Evolutionary conservation across 2,329 filamentous ascomycete species (phyloP), one percentile per base, ranked within the genome.

Genomic region (Cladosporium sp.): DNA sequence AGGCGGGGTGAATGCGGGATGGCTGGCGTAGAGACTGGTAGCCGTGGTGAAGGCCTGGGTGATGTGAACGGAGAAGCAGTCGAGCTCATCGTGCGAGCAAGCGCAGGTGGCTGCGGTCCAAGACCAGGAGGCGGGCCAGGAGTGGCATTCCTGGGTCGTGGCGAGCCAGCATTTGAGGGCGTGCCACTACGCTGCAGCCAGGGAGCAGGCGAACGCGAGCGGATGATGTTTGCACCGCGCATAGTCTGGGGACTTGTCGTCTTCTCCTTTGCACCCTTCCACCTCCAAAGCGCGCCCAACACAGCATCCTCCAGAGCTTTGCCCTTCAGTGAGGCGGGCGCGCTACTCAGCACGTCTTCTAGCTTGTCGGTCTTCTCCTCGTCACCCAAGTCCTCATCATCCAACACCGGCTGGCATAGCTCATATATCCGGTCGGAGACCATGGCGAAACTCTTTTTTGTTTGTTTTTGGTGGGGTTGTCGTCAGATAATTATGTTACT

Each of bases 351-450:
- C 62, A 97, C 84, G 70, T 93, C 91, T 80, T 97, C 93, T 62
- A 97, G 84, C 80, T 87, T 91, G 79, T 98, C 94, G 58, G 91
- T 94, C 83, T 95, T 96, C 75, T 97, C 94, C 80, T 99, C 95
- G 69, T 98, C 95, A 73, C 96, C 92, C 68, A 97, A 84, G 64
- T 85, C 84, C 66, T 88, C 81, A 80, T 97, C 90, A 81, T 95
- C 89, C 69, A 99, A 86, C 75, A 97, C 87, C 62, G 92, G 91
- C 77, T 96, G 87, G 78, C 93, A 97, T 74, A 95, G 86, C 73
- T 97, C 93, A 82, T 96, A 96, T 65, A 94, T 88, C 72, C 93
- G 89, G 83, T 98, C 94, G 73, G 93, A 91, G 69, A 97, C 89
- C 94, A 98, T 97, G 76, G 68, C 85, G 79, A 31, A 21, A 31